A percentile compares a stretch with the other conserved stretches of the same genome.
Evolutionary conservation across 768 basidiomycete species (phyloP).

Genomic region (Hysterangium stoloniferum): DNA sequence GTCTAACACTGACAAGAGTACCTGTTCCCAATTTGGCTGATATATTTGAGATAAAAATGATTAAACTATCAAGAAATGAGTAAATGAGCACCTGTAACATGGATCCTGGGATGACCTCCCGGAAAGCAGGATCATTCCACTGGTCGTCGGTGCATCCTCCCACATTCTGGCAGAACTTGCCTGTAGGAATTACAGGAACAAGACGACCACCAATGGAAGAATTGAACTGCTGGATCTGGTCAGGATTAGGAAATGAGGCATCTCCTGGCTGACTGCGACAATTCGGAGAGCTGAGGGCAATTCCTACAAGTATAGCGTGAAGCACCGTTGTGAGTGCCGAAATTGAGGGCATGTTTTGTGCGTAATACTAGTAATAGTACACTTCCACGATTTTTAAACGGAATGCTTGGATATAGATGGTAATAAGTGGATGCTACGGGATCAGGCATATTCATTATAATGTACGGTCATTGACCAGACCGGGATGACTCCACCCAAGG

Average conservation of each 20-base stretch:
- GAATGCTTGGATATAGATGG: no score
- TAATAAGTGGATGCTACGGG: no score
- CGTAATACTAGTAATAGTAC: no score
- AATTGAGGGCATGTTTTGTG: no score
- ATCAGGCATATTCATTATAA: no score
- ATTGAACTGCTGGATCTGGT: conserved; percentile 8
- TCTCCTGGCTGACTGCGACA: conserved; percentile 10
- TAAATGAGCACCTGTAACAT: conserved; percentile 9
- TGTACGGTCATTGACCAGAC: no score
- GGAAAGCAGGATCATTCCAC: conserved; percentile 4
- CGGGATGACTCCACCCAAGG: no score
- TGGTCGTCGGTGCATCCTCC: conserved; percentile 8
- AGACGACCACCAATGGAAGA: conserved; percentile 9
- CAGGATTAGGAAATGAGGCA: conserved; percentile 1
- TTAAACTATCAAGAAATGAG: background rate
- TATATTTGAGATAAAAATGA: background rate
- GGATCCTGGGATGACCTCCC: conserved; percentile 10
- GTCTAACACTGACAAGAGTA: background rate
- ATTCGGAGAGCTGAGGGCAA: conserved; percentile 15
- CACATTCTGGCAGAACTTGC: conserved; percentile 11
- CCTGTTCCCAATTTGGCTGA: conserved; percentile 15
- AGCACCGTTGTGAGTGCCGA: no score
- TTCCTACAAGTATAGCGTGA: no score
- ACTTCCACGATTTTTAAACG: no score
- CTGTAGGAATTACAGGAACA: conserved; percentile 9